Percentiles rank a stretch among this genome's conserved stretches.
Evolutionary conservation across 2,329 filamentous ascomycete species (phyloP).

Genomic region (Ascochyta rabiei): DNA sequence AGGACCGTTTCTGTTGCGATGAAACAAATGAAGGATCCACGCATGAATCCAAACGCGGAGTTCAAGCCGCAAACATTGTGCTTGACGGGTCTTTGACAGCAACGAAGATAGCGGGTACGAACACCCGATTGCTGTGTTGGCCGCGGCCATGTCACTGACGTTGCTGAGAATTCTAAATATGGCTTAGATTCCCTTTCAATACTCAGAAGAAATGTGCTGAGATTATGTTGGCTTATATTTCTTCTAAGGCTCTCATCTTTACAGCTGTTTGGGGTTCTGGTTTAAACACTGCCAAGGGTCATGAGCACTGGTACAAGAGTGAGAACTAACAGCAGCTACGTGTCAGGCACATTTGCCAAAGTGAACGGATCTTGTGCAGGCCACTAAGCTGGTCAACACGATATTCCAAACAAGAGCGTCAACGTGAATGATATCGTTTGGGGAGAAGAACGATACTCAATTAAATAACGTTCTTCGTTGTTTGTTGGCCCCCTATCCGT

Average conservation of each 20-base stretch:
- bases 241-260: too few relatives aligned
- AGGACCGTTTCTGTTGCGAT: neutral
- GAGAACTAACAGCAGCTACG: too few relatives aligned
- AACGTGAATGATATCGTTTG: too few relatives aligned
- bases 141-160: neutral
- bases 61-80: neutral
- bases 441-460: neutral
- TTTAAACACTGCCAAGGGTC: too few relatives aligned
- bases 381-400: neutral
- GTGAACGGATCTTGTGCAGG: neutral
- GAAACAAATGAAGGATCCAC: conserved; percentile 9
- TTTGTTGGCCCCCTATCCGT: neutral
- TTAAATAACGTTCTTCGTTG: neutral
- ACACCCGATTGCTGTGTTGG: neutral
- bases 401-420: neutral
- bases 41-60: conserved; percentile 11
- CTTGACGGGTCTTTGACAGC: neutral
- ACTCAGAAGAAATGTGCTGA: too few relatives aligned
- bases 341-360: too few relatives aligned
- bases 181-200: too few relatives aligned
- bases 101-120: neutral
- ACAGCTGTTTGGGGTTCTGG: too few relatives aligned
- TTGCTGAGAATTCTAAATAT: neutral
- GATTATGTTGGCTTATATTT: too few relatives aligned
- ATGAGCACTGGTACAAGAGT: too few relatives aligned